Evolutionary conservation across 1,139 yeast genomes (phyloP), one percentile per base, ranked within the genome.

Genomic region (Zygoascus hellenicus): DNA sequence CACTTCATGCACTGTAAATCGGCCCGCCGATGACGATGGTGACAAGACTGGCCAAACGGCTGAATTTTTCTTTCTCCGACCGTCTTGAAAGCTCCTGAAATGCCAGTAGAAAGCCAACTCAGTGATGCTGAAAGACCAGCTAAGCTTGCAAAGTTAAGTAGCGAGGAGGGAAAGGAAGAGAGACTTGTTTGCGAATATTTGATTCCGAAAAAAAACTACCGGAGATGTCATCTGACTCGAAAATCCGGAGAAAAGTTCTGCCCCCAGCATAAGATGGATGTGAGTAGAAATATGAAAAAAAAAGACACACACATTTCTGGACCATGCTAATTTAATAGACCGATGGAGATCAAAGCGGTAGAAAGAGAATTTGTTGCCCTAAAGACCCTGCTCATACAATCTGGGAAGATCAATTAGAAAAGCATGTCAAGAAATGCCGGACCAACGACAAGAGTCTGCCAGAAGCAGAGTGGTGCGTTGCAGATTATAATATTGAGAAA

Each of bases 351-450:
- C 65, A 63, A 1, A 58, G 58, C 22, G 62, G 63, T 1, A 63
- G 68, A 13, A 68, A 67, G 30, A 67, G 96, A 51, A 72, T 89
- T 0, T 78, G 82, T 3, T 89, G 97, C 64, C 90, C 96, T 0
- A 61, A 83, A 31, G 95, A 88, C 60, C 78, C 82, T 0, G 72
- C 77, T 5, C 97, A 89, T 62, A 75, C 84, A 0, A 80, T 89
- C 0, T 81, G 88, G 85, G 70, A 70, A 43, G 69, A 72, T 39
- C 80, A 78, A 46, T 61, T 87, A 42, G 63, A 68, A 6, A 65
- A 61, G 22, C 97, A 89, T 64, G 42, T 82, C 47, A 68, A 66
- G 48, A 80, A 78, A 58, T 89, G 97, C 62, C 80, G 76, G 57
- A 75, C 68, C 17, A 58, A 61, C 5, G 71, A 67, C 56, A 49